Evolutionary conservation across 2,329 filamentous ascomycete genomes (phyloP).

Genomic region (Aureobasidium sp.): DNA sequence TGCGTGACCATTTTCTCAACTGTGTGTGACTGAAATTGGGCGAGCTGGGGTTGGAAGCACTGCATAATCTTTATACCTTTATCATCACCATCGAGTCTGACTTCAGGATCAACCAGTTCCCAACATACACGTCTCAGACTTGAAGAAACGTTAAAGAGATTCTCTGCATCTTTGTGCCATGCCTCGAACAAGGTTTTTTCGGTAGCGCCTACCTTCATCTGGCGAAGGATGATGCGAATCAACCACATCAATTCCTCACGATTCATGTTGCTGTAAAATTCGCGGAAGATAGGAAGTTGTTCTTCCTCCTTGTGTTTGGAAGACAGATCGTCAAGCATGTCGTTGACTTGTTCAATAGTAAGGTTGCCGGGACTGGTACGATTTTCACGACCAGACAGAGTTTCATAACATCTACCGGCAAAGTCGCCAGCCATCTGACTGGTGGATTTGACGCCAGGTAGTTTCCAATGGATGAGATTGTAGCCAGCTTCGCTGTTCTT

Average conservation of each 20-base stretch:
- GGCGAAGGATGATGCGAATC: slow-evolving; percentile 83
- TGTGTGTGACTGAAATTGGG: slow-evolving; percentile 79
- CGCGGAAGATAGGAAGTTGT: slow-evolving; percentile 71
- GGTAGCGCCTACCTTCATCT: slow-evolving; percentile 68
- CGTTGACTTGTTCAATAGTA: slow-evolving; percentile 85
- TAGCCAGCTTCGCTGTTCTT: slow-evolving; percentile 83
- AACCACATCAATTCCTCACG: slow-evolving; percentile 91
- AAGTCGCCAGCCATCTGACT: slow-evolving; percentile 79
- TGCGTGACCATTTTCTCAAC: slow-evolving; percentile 72
- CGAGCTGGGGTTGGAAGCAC: slow-evolving; percentile 92
- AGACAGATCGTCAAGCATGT: slow-evolving; percentile 70
- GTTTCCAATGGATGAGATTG: slow-evolving; percentile 84
- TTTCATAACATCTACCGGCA: slow-evolving; percentile 78
- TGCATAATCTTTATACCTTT: slow-evolving; percentile 77
- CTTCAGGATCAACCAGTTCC: slow-evolving; percentile 71
- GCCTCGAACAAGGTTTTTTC: slow-evolving; percentile 79
- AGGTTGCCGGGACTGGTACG: slow-evolving; percentile 66
- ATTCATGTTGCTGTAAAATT: slow-evolving; percentile 88
- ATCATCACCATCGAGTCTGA: slow-evolving; percentile 68
- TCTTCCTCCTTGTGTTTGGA: slow-evolving; percentile 72
- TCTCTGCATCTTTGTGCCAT: slow-evolving; percentile 49
- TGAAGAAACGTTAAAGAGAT: slow-evolving; percentile 77
- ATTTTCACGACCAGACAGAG: slow-evolving; percentile 77
- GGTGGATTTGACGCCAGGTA: slow-evolving; percentile 62
- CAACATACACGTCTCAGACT: slow-evolving; percentile 88